Base-by-base conservation (phyloP, 1,284 basidiomycete species). In the Irpex sp. region DNA sequence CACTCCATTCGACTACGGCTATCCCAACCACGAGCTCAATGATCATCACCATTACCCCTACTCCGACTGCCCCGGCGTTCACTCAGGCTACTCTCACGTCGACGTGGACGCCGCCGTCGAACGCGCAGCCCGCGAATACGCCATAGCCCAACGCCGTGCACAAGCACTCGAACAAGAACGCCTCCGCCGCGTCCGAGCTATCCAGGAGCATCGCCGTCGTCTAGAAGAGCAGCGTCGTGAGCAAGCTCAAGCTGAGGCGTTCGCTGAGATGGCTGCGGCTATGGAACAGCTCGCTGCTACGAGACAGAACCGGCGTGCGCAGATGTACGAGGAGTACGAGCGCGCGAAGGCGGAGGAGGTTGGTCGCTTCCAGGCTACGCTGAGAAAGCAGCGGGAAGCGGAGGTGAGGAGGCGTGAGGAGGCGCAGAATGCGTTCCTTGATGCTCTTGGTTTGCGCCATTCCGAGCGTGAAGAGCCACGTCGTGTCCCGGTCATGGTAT, bases 41-140 rank as follows among this genome's bases (percentile, higher is more conserved):
- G 14, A 28, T 16, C 16, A 14, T 36, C 16, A n/a, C 33, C 28
- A 54, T 4, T 12, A 36, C 52, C 16, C 9, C 52, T 10, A 12
- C 33, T 12, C 23, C 4, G 49, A 12, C 14, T 35, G 4, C 14
- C 52, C 52, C 7, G 12, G 21, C 5, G n/a, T n/a, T n/a, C n/a
- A n/a, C n/a, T n/a, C n/a, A n/a, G n/a, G n/a, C 52, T 54, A 54
- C 9, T 35, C 9, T 18, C 23, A 52, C 56, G 18, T 51, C 4
- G 56, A 55, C 18, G 53, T 63, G 36, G 61, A 67, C 47, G 63
- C 49, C n/a, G 60, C 61, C 35, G 64, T 64, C 23, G 59, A 62
- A 18, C 66, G 56, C 23, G 66, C 67, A 7, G 66, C 65, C 0
- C 58, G 61, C 36, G 64, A 67, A 47, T 65, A 64, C 42, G 68